Percentiles rank a stretch among this genome's conserved stretches.
Conservation (phyloP, 345 rosid species). For the sweet orange (Citrus sinensis) region DNA sequence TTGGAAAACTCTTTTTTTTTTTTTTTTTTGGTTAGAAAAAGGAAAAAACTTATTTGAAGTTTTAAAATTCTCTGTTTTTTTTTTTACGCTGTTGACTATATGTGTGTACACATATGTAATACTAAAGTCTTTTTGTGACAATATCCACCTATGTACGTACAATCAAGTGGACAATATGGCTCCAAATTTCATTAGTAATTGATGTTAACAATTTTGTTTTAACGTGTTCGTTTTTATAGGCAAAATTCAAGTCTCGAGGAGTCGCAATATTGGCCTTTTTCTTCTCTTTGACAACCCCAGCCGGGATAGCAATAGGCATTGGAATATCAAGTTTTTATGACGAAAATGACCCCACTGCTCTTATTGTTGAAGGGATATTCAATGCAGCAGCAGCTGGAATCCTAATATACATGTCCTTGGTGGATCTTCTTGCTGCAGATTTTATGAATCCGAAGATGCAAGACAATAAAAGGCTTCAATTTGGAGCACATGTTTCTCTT, state of each 20-base stretch:
- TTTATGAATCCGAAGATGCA: slow-evolving; percentile 56
- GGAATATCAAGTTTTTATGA: slow-evolving; percentile 37
- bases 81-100: no score
- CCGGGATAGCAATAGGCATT: slow-evolving; percentile 60
- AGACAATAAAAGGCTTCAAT: slow-evolving; percentile 34
- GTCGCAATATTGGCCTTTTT: slow-evolving; percentile 45
- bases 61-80: no score
- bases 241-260: slow-evolving; percentile 29
- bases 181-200: no score
- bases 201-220: background rate
- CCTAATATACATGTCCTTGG: slow-evolving; percentile 68
- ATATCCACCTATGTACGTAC: no score
- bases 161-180: no score
- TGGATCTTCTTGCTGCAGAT: slow-evolving; percentile 64
- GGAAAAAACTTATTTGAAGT: no score
- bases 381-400: slow-evolving; percentile 67
- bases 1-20: no score
- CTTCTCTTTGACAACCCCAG: slow-evolving; percentile 59
- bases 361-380: slow-evolving; percentile 53
- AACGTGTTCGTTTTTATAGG: slow-evolving; percentile 16
- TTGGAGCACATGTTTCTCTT: slow-evolving; percentile 31
- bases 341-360: slow-evolving; percentile 47
- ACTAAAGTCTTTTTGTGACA: no score
- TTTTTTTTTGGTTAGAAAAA: no score
- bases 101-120: no score